Conservation (phyloP, 2,329 filamentous ascomycete genomes). For the Pseudogymnoascus sp. region DNA sequence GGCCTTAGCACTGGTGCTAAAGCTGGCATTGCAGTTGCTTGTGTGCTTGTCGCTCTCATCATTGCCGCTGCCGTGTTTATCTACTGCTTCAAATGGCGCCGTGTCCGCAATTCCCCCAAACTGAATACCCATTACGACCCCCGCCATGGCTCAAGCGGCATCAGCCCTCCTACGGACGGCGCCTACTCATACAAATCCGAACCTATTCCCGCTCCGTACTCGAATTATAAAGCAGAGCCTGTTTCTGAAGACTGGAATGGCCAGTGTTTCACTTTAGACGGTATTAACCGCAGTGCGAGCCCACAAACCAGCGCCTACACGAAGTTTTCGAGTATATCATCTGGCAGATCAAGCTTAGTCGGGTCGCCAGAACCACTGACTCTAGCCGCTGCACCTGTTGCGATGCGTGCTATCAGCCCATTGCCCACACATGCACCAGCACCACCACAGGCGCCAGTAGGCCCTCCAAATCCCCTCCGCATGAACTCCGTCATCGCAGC, state of each 20-base stretch:
- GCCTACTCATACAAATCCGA: conserved; percentile 15
- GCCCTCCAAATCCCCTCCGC: conserved; percentile 3
- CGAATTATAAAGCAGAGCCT: background rate
- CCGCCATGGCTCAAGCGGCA: conserved; percentile 21
- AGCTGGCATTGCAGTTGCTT: conserved; percentile 21
- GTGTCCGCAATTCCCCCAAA: background rate
- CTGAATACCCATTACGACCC: conserved; percentile 18
- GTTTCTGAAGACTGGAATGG: background rate
- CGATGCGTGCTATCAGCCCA: background rate
- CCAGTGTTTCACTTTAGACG: background rate
- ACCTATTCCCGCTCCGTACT: background rate
- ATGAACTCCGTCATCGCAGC: conserved; percentile 6
- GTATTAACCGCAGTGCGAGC: background rate
- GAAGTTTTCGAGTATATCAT: conserved; percentile 3
- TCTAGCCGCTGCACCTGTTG: background rate
- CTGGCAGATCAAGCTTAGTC: background rate
- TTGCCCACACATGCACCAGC: background rate
- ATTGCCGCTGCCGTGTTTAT: conserved; percentile 14
- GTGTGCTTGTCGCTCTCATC: conserved; percentile 15
- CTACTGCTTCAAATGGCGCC: conserved; percentile 15
- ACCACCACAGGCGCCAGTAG: background rate
- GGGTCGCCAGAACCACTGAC: background rate
- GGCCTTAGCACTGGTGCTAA: conserved; percentile 17
- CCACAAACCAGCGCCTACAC: background rate
- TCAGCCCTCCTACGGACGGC: conserved; percentile 19